These are phyloP conservation scores for Brassica juncea DNA, from an alignment of 345 rosid species.

Conservation along the genomic window DNA sequence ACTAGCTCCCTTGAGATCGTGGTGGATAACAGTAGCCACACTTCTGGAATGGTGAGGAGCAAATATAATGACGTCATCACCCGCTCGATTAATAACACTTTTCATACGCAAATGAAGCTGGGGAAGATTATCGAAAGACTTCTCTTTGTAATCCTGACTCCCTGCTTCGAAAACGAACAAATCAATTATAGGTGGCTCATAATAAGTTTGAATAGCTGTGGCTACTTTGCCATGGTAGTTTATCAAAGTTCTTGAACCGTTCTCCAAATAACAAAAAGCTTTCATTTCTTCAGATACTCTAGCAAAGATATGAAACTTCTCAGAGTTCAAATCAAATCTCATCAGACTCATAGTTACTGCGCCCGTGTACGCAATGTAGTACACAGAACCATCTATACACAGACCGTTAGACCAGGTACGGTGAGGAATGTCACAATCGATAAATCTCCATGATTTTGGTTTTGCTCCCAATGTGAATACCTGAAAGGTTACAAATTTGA, in stretches of 20 bases:
- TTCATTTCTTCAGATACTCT: background rate
- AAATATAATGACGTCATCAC: background rate
- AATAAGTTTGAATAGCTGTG: background rate
- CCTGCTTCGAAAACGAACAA: background rate
- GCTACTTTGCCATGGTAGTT: conserved; percentile 1
- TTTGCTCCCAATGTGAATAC: conserved; percentile 10
- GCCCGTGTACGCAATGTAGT: background rate
- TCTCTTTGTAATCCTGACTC: background rate
- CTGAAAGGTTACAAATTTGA: background rate
- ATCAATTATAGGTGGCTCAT: background rate
- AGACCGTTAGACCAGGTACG: background rate
- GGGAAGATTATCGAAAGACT: background rate
- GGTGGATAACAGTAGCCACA: background rate
- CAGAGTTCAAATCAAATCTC: background rate
- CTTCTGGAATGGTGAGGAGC: background rate
- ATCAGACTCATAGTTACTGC: background rate
- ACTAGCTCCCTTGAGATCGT: background rate
- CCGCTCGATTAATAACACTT: background rate
- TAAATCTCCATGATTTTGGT: background rate
- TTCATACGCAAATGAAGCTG: background rate
- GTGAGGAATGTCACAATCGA: background rate
- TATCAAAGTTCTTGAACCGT: background rate
- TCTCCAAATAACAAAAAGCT: background rate
- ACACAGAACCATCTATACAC: background rate
- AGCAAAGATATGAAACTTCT: conserved; percentile 1